phyloP scores from a whole-genome alignment of 345 rosid species.

The Populus alba region DNA sequence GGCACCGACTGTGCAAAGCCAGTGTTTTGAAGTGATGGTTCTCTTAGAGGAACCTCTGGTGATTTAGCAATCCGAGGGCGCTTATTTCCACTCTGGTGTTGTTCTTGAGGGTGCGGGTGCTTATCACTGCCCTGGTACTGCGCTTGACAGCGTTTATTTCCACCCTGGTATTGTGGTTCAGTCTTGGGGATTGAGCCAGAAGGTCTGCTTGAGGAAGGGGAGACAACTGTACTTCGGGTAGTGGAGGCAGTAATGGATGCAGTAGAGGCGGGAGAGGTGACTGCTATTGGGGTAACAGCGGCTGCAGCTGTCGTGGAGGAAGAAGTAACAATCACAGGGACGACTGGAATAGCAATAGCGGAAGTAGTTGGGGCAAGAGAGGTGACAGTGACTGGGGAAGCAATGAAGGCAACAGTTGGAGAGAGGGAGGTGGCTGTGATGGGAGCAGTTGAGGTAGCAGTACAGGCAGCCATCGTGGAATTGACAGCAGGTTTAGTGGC shows the following conservation, averaged over 20 bases:
- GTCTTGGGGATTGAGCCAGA: not conserved
- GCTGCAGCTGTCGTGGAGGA: not conserved
- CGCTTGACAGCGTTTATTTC: not conserved
- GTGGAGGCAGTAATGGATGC: too few relatives aligned
- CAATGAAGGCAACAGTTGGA: not conserved
- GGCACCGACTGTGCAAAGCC: too few relatives aligned
- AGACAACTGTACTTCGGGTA: not conserved
- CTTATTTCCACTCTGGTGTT: not conserved
- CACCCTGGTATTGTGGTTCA: not conserved
- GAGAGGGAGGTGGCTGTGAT: not conserved
- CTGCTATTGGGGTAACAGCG: not conserved
- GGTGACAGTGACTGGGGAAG: not conserved
- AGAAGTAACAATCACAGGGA: not conserved
- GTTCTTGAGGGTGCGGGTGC: not conserved
- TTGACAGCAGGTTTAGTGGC: not conserved
- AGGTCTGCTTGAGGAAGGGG: not conserved
- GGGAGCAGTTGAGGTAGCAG: not conserved
- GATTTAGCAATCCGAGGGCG: not conserved
- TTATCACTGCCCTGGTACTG: not conserved
- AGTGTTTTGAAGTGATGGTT: not conserved
- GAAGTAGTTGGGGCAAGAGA: not conserved
- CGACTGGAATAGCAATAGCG: not conserved
- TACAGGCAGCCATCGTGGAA: not conserved
- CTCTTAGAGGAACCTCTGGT: not conserved
- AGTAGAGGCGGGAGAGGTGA: not conserved